These are phyloP conservation scores for Coemansia reversa DNA, from an alignment of 192 early-diverging fungal genomes.

Conservation along the genomic window DNA sequence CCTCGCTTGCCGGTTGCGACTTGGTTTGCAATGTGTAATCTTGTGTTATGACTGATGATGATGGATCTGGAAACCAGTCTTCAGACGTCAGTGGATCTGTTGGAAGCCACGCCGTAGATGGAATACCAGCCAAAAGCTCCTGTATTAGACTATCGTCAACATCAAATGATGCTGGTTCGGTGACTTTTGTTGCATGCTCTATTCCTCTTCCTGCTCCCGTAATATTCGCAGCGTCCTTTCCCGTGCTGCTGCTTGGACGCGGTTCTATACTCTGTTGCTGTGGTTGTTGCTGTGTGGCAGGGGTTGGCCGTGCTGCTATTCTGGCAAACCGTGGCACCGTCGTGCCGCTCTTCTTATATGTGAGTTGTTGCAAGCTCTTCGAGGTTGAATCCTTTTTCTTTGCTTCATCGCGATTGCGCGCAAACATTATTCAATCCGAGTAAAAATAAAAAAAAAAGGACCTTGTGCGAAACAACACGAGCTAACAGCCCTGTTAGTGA, in stretches of 20 bases:
- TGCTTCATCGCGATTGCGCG: slow-evolving; percentile 21
- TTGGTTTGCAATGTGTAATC: slow-evolving; percentile 7
- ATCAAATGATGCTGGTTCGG: slow-evolving; percentile 13
- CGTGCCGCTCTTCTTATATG: neutral
- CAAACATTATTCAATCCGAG: slow-evolving; percentile 21
- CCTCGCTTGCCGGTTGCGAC: neutral
- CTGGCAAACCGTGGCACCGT: neutral
- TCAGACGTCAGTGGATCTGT: slow-evolving; percentile 52
- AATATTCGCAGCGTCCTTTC: neutral
- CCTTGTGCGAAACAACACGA: neutral
- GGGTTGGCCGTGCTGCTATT: slow-evolving; percentile 22
- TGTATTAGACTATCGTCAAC: slow-evolving; percentile 41
- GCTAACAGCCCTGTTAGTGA: neutral
- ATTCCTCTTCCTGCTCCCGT: neutral
- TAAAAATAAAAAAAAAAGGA: neutral
- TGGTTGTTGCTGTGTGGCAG: slow-evolving; percentile 6
- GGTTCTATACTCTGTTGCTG: neutral
- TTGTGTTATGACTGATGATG: slow-evolving; percentile 36
- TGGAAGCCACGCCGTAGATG: slow-evolving; percentile 40
- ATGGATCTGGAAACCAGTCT: slow-evolving; percentile 44
- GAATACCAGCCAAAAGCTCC: slow-evolving; percentile 49
- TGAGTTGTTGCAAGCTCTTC: neutral
- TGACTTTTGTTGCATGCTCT: neutral
- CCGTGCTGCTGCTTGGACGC: neutral
- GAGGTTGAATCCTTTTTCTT: neutral